These are phyloP conservation scores for Stylosanthes scabra DNA, from an alignment of 331 rosid genomes.

Conservation along the genomic window DNA sequence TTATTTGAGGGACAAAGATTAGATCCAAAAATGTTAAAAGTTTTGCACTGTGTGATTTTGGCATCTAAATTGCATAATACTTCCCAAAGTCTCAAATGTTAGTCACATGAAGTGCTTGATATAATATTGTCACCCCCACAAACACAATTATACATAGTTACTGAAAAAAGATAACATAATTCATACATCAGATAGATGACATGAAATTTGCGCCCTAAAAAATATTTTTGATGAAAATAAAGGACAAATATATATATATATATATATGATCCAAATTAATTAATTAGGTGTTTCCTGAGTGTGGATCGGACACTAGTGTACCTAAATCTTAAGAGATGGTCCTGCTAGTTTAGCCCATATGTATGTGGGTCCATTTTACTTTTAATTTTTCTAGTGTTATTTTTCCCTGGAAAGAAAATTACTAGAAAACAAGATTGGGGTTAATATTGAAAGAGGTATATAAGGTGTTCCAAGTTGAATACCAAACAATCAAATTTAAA, in stretches of 20 bases:
- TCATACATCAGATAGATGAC: slow-evolving; percentile 27
- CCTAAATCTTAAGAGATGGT: slow-evolving; percentile 40
- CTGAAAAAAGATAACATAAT: slow-evolving; percentile 38
- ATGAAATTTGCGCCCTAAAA: slow-evolving; percentile 45
- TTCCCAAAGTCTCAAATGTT: slow-evolving; percentile 46
- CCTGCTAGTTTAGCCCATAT: slow-evolving; percentile 55
- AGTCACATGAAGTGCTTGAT: slow-evolving; percentile 61
- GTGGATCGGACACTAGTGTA: slow-evolving; percentile 55
- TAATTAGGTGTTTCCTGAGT: slow-evolving; percentile 40
- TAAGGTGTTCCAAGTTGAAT: neutral
- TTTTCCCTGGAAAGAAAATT: neutral
- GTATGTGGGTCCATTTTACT: slow-evolving; percentile 49
- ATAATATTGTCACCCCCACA: slow-evolving; percentile 20
- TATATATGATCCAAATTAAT: slow-evolving; percentile 49
- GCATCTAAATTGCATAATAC: neutral
- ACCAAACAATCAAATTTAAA: neutral
- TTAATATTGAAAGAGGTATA: slow-evolving; percentile 4
- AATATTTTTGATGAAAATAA: slow-evolving; percentile 30
- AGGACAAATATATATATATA: too few relatives aligned
- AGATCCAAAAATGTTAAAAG: slow-evolving; percentile 37
- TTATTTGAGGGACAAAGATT: slow-evolving; percentile 41
- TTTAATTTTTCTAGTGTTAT: neutral
- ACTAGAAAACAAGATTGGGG: neutral
- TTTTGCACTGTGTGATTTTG: neutral
- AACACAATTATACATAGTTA: slow-evolving; percentile 3